Evolutionary conservation across 2,329 filamentous ascomycete species (phyloP).

Genomic region (Bipolaris bicolor): DNA sequence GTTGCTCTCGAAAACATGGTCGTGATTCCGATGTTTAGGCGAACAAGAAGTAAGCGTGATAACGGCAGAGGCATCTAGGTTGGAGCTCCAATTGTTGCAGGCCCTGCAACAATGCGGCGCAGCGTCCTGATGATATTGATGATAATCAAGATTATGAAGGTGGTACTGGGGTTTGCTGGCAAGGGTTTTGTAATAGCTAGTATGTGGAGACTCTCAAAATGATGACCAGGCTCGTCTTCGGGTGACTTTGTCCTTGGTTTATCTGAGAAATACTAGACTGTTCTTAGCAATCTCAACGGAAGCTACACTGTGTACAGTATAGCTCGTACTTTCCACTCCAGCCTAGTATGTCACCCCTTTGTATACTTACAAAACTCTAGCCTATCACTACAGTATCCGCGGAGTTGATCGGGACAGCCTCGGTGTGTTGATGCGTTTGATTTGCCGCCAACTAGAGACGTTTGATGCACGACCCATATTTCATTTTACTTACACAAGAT

Average conservation of each 20-base stretch:
- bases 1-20: background rate
- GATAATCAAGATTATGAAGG: background rate
- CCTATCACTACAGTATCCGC: background rate
- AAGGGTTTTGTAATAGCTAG: no score
- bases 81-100: background rate
- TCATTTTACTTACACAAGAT: background rate
- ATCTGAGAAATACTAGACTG: no score
- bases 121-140: background rate
- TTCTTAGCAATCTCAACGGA: no score
- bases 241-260: no score
- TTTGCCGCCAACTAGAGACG: background rate
- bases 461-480: background rate
- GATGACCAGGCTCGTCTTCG: no score
- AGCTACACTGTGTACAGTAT: no score
- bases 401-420: background rate
- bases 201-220: no score
- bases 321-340: no score
- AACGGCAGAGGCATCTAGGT: background rate
- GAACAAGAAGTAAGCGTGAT: no score
- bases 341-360: no score
- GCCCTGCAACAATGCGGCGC: background rate
- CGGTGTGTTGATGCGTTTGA: background rate
- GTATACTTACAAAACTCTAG: no score
- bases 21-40: no score
- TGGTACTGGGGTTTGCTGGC: background rate